phyloP scores from a whole-genome alignment of 2,329 filamentous ascomycete genomes.

The Thelonectria blattea region DNA sequence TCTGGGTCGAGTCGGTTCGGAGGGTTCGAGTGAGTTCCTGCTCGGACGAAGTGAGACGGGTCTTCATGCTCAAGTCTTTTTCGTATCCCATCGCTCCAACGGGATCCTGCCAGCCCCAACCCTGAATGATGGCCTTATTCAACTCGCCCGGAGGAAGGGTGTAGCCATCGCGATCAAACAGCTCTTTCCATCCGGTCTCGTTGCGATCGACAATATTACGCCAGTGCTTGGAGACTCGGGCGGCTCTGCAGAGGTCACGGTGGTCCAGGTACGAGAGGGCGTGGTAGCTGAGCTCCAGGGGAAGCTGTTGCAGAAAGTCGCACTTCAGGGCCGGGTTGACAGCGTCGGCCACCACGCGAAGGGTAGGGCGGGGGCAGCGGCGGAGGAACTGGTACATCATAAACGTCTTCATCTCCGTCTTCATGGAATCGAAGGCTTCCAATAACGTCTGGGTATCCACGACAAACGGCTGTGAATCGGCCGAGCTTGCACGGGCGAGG shows the following conservation, averaged over 20 bases:
- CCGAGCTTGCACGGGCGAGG: conserved; percentile 34
- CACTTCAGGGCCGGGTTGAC: conserved; percentile 95
- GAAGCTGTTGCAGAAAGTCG: conserved; percentile 85
- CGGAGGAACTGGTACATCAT: conserved; percentile 96
- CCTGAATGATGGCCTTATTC: conserved; percentile 83
- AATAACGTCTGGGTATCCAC: conserved; percentile 87
- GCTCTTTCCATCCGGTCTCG: conserved; percentile 93
- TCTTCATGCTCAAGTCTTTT: conserved; percentile 73
- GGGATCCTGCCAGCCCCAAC: conserved; percentile 97
- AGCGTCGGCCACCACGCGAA: conserved; percentile 86
- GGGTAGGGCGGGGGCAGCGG: conserved; percentile 83
- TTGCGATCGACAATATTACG: conserved; percentile 88
- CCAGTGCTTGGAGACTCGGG: conserved; percentile 95
- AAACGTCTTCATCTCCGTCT: conserved; percentile 89
- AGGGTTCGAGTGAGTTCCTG: conserved; percentile 53
- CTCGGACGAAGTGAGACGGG: conserved; percentile 59
- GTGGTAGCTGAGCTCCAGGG: conserved; percentile 85
- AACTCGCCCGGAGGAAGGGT: conserved; percentile 80
- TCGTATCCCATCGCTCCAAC: conserved; percentile 77
- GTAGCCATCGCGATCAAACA: conserved; percentile 86
- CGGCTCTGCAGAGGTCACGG: conserved; percentile 84
- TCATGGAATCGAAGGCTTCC: conserved; percentile 89
- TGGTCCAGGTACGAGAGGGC: conserved; percentile 87
- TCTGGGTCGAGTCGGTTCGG: conserved; percentile 51
- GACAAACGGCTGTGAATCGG: conserved; percentile 46